Conservation (phyloP, 345 rosid species). For the Lepidium sativum region DNA sequence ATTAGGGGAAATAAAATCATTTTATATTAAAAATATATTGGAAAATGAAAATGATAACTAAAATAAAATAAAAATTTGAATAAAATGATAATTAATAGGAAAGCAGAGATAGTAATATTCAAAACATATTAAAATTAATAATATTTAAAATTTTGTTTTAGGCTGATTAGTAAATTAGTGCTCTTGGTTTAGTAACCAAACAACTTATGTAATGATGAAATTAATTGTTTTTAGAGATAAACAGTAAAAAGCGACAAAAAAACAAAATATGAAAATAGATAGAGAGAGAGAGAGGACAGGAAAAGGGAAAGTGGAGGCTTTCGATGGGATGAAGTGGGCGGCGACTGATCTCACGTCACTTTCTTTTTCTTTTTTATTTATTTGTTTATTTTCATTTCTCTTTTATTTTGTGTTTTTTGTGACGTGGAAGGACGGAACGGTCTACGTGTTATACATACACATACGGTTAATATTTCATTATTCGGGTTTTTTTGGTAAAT, state of each 20-base stretch:
- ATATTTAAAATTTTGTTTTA: neutral
- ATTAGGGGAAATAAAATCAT: no score
- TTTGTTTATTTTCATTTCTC: neutral
- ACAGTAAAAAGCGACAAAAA: neutral
- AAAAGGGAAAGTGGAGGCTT: slow-evolving; percentile 48
- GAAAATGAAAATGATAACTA: no score
- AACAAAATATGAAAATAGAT: neutral
- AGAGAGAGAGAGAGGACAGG: slow-evolving; percentile 17
- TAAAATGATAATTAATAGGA: no score
- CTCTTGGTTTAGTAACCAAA: neutral
- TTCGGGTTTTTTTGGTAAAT: neutral
- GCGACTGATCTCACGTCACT: slow-evolving; percentile 37
- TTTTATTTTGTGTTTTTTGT: neutral
- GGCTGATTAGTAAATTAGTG: neutral
- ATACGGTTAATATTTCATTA: neutral
- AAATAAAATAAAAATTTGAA: no score
- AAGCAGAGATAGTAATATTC: no score
- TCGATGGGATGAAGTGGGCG: slow-evolving; percentile 52
- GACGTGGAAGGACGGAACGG: slow-evolving; percentile 15
- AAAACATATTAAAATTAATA: neutral
- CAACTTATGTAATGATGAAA: neutral
- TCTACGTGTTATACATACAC: no score
- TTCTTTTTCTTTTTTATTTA: neutral
- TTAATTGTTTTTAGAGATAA: neutral
- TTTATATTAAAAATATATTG: no score